Percentiles rank a stretch among this genome's conserved stretches.
phyloP scores from a whole-genome alignment of 1,284 basidiomycete species.

The Trichosporon coremiiforme region DNA sequence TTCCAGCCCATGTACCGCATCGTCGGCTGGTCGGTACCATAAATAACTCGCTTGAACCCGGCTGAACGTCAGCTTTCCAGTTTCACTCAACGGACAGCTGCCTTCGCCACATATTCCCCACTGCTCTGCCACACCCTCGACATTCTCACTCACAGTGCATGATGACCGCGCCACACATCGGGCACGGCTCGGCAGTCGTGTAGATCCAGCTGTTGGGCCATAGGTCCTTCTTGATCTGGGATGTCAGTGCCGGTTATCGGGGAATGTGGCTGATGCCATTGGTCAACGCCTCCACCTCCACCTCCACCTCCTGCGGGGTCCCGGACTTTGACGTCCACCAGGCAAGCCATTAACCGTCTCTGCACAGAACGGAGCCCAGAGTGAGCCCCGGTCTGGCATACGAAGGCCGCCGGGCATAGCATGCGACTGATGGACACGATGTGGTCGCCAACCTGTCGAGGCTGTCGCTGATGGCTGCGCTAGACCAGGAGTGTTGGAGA shows the following conservation, averaged over 20 bases:
- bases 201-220: conserved; percentile 23
- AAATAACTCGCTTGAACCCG: conserved; percentile 18
- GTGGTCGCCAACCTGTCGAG: not conserved
- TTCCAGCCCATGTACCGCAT: conserved; percentile 16
- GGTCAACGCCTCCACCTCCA: not conserved
- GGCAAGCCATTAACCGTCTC: not conserved
- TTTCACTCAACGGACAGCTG: not conserved
- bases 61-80: conserved; percentile 5
- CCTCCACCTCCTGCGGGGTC: not conserved
- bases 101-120: too few species aligned
- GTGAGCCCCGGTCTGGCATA: conserved; percentile 2
- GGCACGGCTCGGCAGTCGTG: conserved; percentile 21
- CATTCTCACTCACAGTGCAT: not conserved
- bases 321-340: not conserved
- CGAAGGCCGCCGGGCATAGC: not conserved
- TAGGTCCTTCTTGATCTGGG: conserved; percentile 10
- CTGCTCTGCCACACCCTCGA: too few species aligned
- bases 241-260: not conserved
- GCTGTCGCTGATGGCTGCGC: too few species aligned
- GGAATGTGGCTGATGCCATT: not conserved
- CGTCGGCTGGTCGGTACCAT: conserved; percentile 14
- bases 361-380: not conserved
- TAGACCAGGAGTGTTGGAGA: too few species aligned
- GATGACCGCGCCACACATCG: conserved; percentile 19
- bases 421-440: not conserved